Conservation (phyloP, 2,329 filamentous ascomycete genomes). For the Bertia moriformis region DNA sequence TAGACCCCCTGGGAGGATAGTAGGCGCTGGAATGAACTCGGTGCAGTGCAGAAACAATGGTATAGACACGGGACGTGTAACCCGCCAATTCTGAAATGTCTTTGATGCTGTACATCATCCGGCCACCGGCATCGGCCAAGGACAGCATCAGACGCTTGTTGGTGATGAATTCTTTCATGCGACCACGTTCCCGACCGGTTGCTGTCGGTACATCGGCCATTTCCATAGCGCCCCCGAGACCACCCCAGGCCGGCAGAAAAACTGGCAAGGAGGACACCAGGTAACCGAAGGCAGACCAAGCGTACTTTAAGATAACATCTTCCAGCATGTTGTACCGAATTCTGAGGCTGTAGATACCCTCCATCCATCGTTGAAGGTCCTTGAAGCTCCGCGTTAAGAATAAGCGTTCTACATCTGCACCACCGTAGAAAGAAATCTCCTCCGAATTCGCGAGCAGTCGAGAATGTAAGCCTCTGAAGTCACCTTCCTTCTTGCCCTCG, state of each 20-base stretch:
- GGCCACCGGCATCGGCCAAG: slow-evolving; percentile 82
- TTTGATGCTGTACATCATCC: slow-evolving; percentile 99
- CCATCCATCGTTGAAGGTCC: slow-evolving; percentile 91
- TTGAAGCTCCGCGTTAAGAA: slow-evolving; percentile 87
- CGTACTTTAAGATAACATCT: slow-evolving; percentile 95
- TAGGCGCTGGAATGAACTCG: slow-evolving; percentile 86
- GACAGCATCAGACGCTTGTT: slow-evolving; percentile 98
- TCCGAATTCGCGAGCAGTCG: slow-evolving; percentile 92
- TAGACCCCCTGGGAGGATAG: slow-evolving; percentile 41
- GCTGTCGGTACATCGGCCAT: slow-evolving; percentile 31
- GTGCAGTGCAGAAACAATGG: slow-evolving; percentile 84
- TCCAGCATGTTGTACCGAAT: slow-evolving; percentile 98
- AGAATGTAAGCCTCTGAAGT: slow-evolving; percentile 82
- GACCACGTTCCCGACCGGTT: slow-evolving; percentile 57
- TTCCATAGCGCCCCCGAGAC: slow-evolving; percentile 61
- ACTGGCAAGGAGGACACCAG: slow-evolving; percentile 82
- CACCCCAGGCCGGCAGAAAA: slow-evolving; percentile 88
- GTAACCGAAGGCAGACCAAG: slow-evolving; percentile 96
- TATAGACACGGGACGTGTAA: slow-evolving; percentile 91
- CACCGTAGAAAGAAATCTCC: slow-evolving; percentile 93
- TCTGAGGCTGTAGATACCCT: slow-evolving; percentile 92
- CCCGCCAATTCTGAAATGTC: slow-evolving; percentile 90
- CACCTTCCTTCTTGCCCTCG: slow-evolving; percentile 85
- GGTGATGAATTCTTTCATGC: slow-evolving; percentile 98
- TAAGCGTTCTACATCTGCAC: slow-evolving; percentile 84